Percentiles rank a stretch among this genome's conserved stretches.
These are phyloP conservation scores for Cydonia oblonga DNA, from an alignment of 331 rosid species.

Conservation along the genomic window DNA sequence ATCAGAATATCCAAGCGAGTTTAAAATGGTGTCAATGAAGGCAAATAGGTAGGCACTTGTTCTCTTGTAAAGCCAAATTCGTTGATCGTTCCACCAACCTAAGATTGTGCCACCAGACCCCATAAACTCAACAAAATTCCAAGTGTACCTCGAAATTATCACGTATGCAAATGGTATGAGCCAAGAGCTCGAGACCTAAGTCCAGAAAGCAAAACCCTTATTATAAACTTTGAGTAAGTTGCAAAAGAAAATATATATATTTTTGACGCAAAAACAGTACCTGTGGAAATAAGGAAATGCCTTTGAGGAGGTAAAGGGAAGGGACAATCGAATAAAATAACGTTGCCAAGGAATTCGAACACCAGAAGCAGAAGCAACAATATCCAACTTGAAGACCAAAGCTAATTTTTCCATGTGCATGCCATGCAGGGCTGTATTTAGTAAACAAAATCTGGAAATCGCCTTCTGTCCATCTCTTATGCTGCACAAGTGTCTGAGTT, in stretches of 20 bases:
- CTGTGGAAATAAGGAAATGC: slow-evolving; percentile 16
- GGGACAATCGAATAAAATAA: slow-evolving; percentile 8
- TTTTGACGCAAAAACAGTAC: not conserved
- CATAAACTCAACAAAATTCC: not conserved
- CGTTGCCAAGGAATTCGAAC: slow-evolving; percentile 1
- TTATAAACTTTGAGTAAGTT: not conserved
- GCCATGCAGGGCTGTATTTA: not conserved
- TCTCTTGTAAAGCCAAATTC: slow-evolving; percentile 21
- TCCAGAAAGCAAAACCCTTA: not conserved
- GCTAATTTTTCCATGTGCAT: slow-evolving; percentile 4
- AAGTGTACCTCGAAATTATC: not conserved
- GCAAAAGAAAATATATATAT: no score
- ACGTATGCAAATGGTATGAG: slow-evolving; percentile 9
- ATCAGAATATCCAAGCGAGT: not conserved
- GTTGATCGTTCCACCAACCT: slow-evolving; percentile 23
- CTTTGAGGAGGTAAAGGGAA: slow-evolving; percentile 12
- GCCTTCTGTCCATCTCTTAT: slow-evolving; percentile 82
- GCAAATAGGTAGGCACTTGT: slow-evolving; percentile 10
- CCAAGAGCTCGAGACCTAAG: not conserved
- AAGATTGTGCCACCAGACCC: slow-evolving; percentile 9
- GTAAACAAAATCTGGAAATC: slow-evolving; percentile 14
- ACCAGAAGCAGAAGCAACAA: not conserved
- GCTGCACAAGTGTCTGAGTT: slow-evolving; percentile 27
- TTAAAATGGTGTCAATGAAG: slow-evolving; percentile 5
- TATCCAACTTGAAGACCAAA: slow-evolving; percentile 3